A percentile compares a stretch with the other conserved stretches of the same genome.
These are phyloP conservation scores for Papiliotrema terrestris DNA, from an alignment of 1,284 basidiomycete species.

Conservation along the genomic window DNA sequence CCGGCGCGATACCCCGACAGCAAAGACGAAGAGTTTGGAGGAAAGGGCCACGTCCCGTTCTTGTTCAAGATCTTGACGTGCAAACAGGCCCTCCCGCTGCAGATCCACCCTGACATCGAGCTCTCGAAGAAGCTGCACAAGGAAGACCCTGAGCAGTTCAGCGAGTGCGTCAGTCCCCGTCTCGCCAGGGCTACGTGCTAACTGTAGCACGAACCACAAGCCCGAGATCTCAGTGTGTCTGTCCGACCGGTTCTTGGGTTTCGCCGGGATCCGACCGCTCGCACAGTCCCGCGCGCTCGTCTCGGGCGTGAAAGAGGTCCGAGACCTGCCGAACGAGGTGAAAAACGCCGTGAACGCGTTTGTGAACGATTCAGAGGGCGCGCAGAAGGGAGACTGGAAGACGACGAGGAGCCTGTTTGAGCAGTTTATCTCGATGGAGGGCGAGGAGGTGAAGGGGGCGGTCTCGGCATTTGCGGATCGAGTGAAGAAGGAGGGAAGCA, in stretches of 20 bases:
- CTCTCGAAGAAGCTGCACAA: slow-evolving; percentile 33
- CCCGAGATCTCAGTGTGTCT: slow-evolving; percentile 95
- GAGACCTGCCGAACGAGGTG: slow-evolving; percentile 5
- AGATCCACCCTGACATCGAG: slow-evolving; percentile 38
- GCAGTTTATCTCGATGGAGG: slow-evolving; percentile 11
- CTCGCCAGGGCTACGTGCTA: neutral
- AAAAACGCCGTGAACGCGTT: slow-evolving; percentile 8
- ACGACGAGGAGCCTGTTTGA: slow-evolving; percentile 11
- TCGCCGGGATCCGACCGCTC: slow-evolving; percentile 46
- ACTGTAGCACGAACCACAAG: slow-evolving; percentile 37
- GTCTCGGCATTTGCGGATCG: slow-evolving; percentile 18
- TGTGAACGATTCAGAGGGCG: neutral
- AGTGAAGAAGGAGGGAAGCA: slow-evolving; percentile 20
- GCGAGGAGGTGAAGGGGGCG: slow-evolving; percentile 14
- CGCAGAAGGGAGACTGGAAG: neutral
- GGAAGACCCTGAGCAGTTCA: slow-evolving; percentile 31
- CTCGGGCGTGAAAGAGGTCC: slow-evolving; percentile 16
- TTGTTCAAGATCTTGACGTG: slow-evolving; percentile 40
- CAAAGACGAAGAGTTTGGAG: slow-evolving; percentile 17
- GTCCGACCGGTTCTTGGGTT: slow-evolving; percentile 71
- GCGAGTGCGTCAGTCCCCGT: slow-evolving; percentile 14
- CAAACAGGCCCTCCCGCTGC: slow-evolving; percentile 37
- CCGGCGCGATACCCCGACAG: slow-evolving; percentile 19
- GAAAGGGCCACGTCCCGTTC: slow-evolving; percentile 33
- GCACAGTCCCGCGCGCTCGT: slow-evolving; percentile 18